Evolutionary conservation across 805 yeast species (phyloP).

Genomic region (Myxozyma kluyveri): DNA sequence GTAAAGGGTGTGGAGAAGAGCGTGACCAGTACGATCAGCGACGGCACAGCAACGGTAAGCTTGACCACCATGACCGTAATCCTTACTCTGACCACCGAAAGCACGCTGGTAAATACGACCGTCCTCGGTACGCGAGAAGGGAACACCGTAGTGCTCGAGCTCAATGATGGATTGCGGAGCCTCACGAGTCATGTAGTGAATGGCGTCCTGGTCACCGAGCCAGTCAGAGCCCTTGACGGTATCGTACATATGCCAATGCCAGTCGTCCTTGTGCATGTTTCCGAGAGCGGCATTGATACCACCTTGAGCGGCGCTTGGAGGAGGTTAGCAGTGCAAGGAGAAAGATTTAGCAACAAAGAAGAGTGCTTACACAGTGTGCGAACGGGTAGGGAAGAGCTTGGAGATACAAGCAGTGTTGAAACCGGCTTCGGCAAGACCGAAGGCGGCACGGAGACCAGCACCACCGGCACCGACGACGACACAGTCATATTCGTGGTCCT

Average conservation of each 20-base stretch:
- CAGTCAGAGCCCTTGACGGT: conserved; percentile 99
- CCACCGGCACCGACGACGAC: conserved; percentile 99
- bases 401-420: conserved; percentile 96
- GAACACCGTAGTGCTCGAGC: conserved; percentile 97
- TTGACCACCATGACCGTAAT: conserved; percentile 97
- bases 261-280: conserved; percentile 96
- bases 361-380: conserved; percentile 69
- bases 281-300: conserved; percentile 99
- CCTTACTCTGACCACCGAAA: conserved; percentile 95
- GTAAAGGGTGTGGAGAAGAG: conserved; percentile 88
- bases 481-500: conserved; percentile 96
- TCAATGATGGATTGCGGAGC: conserved; percentile 95
- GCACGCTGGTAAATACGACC: conserved; percentile 99
- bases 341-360: background rate
- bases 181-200: conserved; percentile 98
- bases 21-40: conserved; percentile 99
- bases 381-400: conserved; percentile 95
- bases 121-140: conserved; percentile 93
- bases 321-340: too few relatives aligned
- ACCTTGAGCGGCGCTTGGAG: conserved; percentile 87
- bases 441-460: conserved; percentile 98
- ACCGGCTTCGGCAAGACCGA: conserved; percentile 95
- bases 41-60: conserved; percentile 99
- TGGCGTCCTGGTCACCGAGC: conserved; percentile 99
- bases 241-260: conserved; percentile 99